Percentiles rank a stretch among this genome's conserved stretches.
phyloP scores from a whole-genome alignment of 148 eudicot species.

The Linanthus parryae region DNA sequence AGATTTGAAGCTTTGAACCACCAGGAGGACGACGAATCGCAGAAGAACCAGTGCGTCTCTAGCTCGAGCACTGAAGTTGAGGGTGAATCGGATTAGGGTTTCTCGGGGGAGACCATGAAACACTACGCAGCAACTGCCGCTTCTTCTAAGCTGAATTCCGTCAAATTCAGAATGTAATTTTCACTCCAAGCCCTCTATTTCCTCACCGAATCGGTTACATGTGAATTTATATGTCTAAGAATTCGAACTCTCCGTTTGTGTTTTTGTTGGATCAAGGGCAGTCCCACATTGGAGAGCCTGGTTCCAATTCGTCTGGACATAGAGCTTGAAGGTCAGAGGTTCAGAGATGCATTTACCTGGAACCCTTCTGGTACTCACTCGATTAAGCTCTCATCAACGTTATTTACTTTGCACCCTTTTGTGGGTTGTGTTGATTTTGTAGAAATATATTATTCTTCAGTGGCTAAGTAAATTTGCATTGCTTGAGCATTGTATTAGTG shows the following conservation, averaged over 20 bases:
- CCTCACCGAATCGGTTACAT: not conserved
- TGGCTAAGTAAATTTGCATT: too few species aligned
- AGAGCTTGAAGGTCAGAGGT: slow-evolving; percentile 81
- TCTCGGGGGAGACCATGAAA: slow-evolving; percentile 14
- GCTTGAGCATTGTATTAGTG: too few species aligned
- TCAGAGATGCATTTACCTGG: slow-evolving; percentile 88
- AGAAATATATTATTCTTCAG: too few species aligned
- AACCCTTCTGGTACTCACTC: slow-evolving; percentile 89
- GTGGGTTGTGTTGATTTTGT: too few species aligned
- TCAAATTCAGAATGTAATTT: slow-evolving; percentile 19
- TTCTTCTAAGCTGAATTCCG: slow-evolving; percentile 16
- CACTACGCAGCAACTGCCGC: slow-evolving; percentile 6
- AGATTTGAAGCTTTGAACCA: too few species aligned
- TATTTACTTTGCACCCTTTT: too few species aligned
- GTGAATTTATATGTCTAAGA: not conserved
- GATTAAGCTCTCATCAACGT: too few species aligned
- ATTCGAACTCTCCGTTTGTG: not conserved
- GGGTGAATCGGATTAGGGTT: too few species aligned
- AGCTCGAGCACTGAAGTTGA: too few species aligned
- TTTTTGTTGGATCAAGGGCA: slow-evolving; percentile 5
- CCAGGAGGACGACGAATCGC: too few species aligned
- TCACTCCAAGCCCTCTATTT: not conserved
- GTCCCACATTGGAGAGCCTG: slow-evolving; percentile 81
- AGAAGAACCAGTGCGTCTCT: too few species aligned
- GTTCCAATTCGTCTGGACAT: slow-evolving; percentile 89